Base-by-base conservation (phyloP, 2,329 filamentous ascomycete genomes). In the Penicillium sp. region DNA sequence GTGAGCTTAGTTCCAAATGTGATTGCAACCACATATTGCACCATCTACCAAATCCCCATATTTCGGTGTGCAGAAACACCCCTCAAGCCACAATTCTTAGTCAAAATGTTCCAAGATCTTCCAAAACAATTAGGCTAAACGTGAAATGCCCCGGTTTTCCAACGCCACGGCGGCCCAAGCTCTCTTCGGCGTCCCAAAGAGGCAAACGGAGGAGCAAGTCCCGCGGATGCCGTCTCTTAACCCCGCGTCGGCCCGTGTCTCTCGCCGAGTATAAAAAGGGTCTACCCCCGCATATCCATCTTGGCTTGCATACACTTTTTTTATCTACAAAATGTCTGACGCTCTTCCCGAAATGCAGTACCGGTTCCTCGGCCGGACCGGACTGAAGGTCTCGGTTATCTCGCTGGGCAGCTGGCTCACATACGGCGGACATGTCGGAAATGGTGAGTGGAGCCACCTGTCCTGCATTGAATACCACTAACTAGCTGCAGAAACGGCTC, bases 301-400 rank as follows among this genome's bases (percentile, higher is more conserved):
- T 36, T 13, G 6, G 13, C 13, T 36, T 27, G 21, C 31, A 50
- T 34, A 40, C 16, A 32, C 32, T 31, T 29, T 18, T 8, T 27
- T 16, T 4, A n/a, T 29, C 11, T 3, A 47, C 42, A 57, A n/a
- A 38, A 65, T 64, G 62, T 42, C 62, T 9, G 55, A 65, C 6
- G 7, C 54, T 24, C 61, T 64, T 29, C 62, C 62, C 43, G 59
- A 64, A 59, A 65, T 65, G 62, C 59, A 87, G 65, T 90, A 90
- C 73, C 85, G 88, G 62, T 85, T 84, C 73, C 80, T 90, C 7
- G 88, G 88, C 65, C 82, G 82, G 38, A 88, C 86, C 14, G 88
- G 88, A 50, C 80, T 92, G 16, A 85, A 90, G 70, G 87, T 92
- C 32, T 91, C 88, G 27, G 81, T 85, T 43, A 87, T 92, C 58